Conservation (phyloP, 2,329 filamentous ascomycete species). For the Cladobotryum mycophilum region DNA sequence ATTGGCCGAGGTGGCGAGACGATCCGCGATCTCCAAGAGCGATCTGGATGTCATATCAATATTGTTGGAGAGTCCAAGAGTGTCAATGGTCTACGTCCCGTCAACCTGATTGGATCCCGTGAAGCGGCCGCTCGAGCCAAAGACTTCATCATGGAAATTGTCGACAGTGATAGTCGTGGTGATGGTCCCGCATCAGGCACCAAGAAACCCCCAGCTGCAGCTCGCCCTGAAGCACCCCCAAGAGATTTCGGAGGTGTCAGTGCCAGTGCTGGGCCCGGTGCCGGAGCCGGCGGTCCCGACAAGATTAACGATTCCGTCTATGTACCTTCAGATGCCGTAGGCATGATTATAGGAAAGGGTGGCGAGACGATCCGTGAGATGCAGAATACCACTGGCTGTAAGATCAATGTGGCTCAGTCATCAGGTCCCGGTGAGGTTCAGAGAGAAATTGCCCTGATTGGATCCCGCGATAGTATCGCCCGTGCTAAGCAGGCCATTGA, state of each 20-base stretch:
- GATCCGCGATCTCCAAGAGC: constrained; percentile 84
- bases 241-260: constrained; percentile 27
- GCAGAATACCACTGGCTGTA: constrained; percentile 81
- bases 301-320: constrained; percentile 78
- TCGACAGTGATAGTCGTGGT: constrained; percentile 77
- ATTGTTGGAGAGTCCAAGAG: constrained; percentile 92
- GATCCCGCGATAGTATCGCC: constrained; percentile 68
- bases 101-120: constrained; percentile 79
- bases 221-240: constrained; percentile 26
- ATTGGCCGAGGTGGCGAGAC: constrained; percentile 93
- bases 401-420: constrained; percentile 87
- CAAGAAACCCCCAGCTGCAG: constrained; percentile 22
- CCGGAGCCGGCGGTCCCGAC: constrained; percentile 42
- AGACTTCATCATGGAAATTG: constrained; percentile 86
- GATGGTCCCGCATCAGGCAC: constrained; percentile 30
- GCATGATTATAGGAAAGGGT: constrained; percentile 94
- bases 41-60: constrained; percentile 91
- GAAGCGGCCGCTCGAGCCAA: constrained; percentile 72
- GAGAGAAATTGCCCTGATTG: constrained; percentile 81
- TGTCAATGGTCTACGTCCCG: constrained; percentile 79
- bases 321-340: constrained; percentile 84
- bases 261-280: constrained; percentile 26
- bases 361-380: constrained; percentile 93
- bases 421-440: constrained; percentile 71
- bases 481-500: constrained; percentile 79